Evolutionary conservation across 2,329 filamentous ascomycete genomes (phyloP).

Genomic region (Bipolaris cookei): DNA sequence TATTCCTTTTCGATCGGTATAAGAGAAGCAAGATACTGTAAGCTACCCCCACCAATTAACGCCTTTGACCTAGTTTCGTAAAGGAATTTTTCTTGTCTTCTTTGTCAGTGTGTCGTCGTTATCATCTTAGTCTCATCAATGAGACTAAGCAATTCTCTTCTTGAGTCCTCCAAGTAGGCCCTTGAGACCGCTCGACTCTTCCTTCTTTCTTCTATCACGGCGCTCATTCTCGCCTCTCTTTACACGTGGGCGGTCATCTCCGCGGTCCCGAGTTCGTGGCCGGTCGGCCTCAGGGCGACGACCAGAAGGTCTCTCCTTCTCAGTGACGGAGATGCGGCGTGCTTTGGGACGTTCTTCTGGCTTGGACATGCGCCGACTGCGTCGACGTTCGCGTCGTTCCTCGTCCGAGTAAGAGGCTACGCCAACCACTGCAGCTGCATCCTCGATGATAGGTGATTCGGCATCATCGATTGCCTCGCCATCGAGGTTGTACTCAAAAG

Average conservation of each 20-base stretch:
- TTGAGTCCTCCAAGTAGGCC: constrained; percentile 42
- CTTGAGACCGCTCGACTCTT: constrained; percentile 39
- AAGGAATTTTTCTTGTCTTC: not conserved
- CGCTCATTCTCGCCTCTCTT: constrained; percentile 37
- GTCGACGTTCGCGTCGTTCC: constrained; percentile 37
- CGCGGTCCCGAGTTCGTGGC: constrained; percentile 29
- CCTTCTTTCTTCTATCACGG: constrained; percentile 35
- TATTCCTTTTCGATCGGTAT: constrained; percentile 20
- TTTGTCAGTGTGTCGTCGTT: not conserved
- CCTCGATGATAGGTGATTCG: constrained; percentile 30
- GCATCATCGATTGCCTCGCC: constrained; percentile 17
- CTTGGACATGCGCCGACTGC: constrained; percentile 34
- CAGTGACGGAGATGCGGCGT: constrained; percentile 40
- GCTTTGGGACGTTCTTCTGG: constrained; percentile 40
- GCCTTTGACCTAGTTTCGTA: constrained; percentile 8
- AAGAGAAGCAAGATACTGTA: constrained; percentile 23
- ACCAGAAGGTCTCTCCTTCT: constrained; percentile 40
- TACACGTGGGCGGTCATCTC: constrained; percentile 32
- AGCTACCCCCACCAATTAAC: constrained; percentile 9
- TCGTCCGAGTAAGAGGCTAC: constrained; percentile 36
- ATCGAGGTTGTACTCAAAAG: constrained; percentile 27
- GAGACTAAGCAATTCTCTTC: constrained; percentile 35
- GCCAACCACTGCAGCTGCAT: constrained; percentile 36
- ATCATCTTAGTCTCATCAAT: not conserved
- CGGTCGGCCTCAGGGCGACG: constrained; percentile 40